A percentile compares a stretch with the other conserved stretches of the same genome.
phyloP scores from a whole-genome alignment of 305 asterid genomes.

The Fraxinus nigra region DNA sequence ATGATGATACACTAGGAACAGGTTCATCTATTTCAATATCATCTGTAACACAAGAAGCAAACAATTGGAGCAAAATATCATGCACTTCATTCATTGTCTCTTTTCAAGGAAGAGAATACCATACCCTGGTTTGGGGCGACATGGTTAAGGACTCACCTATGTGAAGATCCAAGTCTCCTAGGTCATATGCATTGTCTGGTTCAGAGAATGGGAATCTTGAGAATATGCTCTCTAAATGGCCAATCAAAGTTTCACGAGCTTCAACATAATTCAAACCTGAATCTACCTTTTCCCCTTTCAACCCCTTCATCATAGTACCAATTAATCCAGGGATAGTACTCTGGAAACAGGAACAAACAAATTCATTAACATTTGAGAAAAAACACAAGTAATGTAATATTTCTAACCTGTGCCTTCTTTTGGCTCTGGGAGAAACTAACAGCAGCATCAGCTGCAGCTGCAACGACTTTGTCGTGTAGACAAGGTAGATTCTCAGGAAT shows the following conservation, averaged over 20 bases:
- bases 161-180: constrained; percentile 51
- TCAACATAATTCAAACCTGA: constrained; percentile 39
- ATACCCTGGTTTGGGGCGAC: background rate
- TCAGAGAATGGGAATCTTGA: constrained; percentile 87
- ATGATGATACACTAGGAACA: constrained; percentile 40
- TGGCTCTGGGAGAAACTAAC: constrained; percentile 41
- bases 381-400: constrained; percentile 7
- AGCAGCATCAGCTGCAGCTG: constrained; percentile 61
- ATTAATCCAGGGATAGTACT: constrained; percentile 55
- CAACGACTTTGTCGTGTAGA: constrained; percentile 71
- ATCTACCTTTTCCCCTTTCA: constrained; percentile 62
- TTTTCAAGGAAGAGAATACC: constrained; percentile 11
- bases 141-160: constrained; percentile 50
- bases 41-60: constrained; percentile 45
- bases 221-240: constrained; percentile 69
- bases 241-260: constrained; percentile 51
- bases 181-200: constrained; percentile 32
- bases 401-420: constrained; percentile 59
- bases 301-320: constrained; percentile 73
- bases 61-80: constrained; percentile 21
- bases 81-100: background rate
- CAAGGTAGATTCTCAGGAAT: constrained; percentile 60
- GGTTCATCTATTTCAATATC: constrained; percentile 68
- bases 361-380: constrained; percentile 16
- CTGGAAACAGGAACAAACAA: constrained; percentile 41